Base-by-base conservation (phyloP, 345 rosid species). In the Ailanthus altissimus region DNA sequence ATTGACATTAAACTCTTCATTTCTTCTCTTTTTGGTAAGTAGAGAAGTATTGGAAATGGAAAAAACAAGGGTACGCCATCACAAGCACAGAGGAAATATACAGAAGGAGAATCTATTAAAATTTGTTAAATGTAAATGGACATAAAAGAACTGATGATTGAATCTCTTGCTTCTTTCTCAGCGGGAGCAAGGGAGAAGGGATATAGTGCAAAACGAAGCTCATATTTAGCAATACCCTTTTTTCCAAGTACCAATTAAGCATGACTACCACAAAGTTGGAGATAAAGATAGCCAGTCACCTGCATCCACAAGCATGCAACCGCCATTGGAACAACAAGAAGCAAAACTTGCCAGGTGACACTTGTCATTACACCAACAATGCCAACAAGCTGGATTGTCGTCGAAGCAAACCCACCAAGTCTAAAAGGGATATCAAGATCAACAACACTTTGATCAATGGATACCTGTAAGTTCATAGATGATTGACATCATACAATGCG, bases 291-390 rank as follows among this genome's bases (percentile, higher is more conserved):
- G 75, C 66, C 40, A 74, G 70, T 83, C 75, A 92, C 97, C 97
- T 92, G 97, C 99, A 97, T 97, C 98, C 99, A 97, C 85, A 97
- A 88, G 92, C 98, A 94, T 85, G 97, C 97, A 81, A 88, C 83
- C 4, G 99, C 97, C 91, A 97, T 93, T 1, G 99, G 99, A 79
- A 94, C 86, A 60, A 97, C 97, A 57, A 97, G 97, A 68, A 97
- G 95, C 88, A 97, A 84, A 69, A 97, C 92, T 92, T 94, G 97
- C 99, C 99, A 97, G 69, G 99, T 97, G 58, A 97, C 99, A 76
- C 86, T 83, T 43, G 95, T 85, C 99, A 97, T 97, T 20, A 97
- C 99, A 25, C 93, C 94, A 62, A 97, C 97, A 69, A 97, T 97
- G 75, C 99, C 98, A 68, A 94, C 58, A 73, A 97, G 97, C 74